Evolutionary conservation across 176 grass and related monocot species (phyloP).

Genomic region (Dactylis glomerata): DNA sequence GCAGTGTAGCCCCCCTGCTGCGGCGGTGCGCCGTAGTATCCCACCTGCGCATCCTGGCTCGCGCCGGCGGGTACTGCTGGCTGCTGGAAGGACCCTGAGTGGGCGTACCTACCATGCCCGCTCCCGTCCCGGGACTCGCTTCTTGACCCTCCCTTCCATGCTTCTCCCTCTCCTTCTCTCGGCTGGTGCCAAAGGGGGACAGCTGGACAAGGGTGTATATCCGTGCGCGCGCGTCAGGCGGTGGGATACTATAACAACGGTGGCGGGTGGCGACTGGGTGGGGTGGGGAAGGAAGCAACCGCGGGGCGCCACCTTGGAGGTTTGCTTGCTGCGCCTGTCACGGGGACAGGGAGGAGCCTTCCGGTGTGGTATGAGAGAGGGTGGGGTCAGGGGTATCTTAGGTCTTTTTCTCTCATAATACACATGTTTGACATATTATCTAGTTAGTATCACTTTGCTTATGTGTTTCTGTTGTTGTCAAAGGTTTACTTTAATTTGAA

Average conservation of each 20-base stretch:
- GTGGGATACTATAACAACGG: not conserved
- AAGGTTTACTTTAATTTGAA: too few species aligned
- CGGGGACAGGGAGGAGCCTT: not conserved
- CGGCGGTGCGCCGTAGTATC: slow-evolving; percentile 22
- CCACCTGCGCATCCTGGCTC: slow-evolving; percentile 3
- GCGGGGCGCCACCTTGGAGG: not conserved
- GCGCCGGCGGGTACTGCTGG: not conserved
- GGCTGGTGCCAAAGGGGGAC: not conserved
- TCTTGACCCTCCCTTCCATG: slow-evolving; percentile 41
- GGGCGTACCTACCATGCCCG: slow-evolving; percentile 24
- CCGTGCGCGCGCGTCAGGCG: not conserved
- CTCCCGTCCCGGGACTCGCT: too few species aligned
- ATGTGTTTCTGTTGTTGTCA: too few species aligned
- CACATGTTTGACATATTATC: too few species aligned
- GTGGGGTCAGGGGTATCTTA: too few species aligned
- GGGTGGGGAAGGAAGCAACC: not conserved
- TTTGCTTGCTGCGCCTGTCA: not conserved
- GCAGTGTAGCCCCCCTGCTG: slow-evolving; percentile 16
- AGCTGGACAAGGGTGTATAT: not conserved
- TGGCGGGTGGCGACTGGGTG: not conserved
- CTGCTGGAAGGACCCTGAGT: slow-evolving; percentile 5
- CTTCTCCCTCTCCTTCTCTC: not conserved
- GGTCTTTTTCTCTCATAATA: too few species aligned
- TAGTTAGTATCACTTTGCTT: too few species aligned
- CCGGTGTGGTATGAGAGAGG: not conserved